Conservation (phyloP, 2,329 filamentous ascomycete species). For the Aspergillus spinulosporus region DNA sequence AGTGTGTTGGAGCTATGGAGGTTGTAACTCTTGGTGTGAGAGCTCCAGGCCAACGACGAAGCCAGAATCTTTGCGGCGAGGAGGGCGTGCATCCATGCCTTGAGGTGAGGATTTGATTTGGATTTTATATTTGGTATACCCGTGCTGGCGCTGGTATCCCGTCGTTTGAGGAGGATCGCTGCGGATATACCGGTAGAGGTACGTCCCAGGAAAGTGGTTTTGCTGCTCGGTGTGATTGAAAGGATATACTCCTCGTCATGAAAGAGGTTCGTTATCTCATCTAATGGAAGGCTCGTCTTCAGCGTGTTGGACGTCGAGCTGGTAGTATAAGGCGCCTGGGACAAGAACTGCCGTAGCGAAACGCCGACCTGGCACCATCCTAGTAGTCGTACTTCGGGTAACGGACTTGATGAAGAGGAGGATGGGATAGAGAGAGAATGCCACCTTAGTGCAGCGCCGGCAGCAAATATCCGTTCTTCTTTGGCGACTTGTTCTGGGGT, state of each 20-base stretch:
- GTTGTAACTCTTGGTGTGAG: not conserved
- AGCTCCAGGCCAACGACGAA: not conserved
- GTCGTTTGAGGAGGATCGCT: slow-evolving; percentile 65
- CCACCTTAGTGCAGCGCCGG: slow-evolving; percentile 66
- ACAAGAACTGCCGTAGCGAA: slow-evolving; percentile 39
- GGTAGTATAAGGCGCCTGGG: slow-evolving; percentile 15
- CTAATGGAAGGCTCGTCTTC: slow-evolving; percentile 44
- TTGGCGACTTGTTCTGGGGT: slow-evolving; percentile 65
- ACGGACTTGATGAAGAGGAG: not conserved
- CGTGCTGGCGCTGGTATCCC: slow-evolving; percentile 30
- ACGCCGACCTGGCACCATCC: slow-evolving; percentile 59
- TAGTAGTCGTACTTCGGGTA: slow-evolving; percentile 27
- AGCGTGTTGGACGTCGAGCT: slow-evolving; percentile 20
- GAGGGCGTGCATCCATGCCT: slow-evolving; percentile 64
- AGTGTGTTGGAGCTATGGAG: not conserved
- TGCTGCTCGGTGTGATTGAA: slow-evolving; percentile 48
- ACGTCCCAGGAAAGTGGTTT: too few relatives aligned
- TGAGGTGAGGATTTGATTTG: slow-evolving; percentile 53
- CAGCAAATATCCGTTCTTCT: slow-evolving; percentile 60
- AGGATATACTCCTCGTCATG: slow-evolving; percentile 60
- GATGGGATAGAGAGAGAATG: slow-evolving; percentile 18
- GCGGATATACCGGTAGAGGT: slow-evolving; percentile 35
- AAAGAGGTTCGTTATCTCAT: slow-evolving; percentile 55
- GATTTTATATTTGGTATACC: not conserved
- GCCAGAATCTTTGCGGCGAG: slow-evolving; percentile 42